Conservation (phyloP, 345 rosid genomes). For the Jatropha curcas region DNA sequence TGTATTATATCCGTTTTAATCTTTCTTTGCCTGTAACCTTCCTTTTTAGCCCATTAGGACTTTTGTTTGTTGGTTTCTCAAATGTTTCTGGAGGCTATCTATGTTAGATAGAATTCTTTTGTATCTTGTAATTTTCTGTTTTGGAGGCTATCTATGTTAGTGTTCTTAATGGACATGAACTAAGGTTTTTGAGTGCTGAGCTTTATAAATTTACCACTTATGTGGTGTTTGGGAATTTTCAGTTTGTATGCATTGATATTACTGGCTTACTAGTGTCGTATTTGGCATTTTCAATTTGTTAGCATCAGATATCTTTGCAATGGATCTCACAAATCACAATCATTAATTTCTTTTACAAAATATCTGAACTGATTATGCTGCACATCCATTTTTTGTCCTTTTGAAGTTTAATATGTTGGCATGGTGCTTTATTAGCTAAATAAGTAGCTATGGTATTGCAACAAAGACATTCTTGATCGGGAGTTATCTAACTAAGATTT, state of each 20-base stretch:
- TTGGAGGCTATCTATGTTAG: neutral
- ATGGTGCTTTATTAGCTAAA: neutral
- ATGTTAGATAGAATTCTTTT: neutral
- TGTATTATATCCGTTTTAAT: neutral
- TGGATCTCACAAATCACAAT: neutral
- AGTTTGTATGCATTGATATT: neutral
- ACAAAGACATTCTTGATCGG: neutral
- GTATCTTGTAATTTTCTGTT: neutral
- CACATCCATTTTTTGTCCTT: neutral
- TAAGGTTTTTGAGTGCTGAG: neutral
- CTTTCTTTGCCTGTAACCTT: neutral
- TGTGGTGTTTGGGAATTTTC: neutral
- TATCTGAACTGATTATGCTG: neutral
- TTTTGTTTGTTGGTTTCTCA: neutral
- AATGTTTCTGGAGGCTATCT: neutral
- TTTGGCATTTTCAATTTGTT: neutral
- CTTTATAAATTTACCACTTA: neutral
- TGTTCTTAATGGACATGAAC: neutral
- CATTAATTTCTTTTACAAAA: neutral
- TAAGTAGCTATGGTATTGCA: conserved; percentile 1
- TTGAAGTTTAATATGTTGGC: neutral
- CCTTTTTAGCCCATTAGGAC: neutral
- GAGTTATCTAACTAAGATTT: neutral
- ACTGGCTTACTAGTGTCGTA: neutral
- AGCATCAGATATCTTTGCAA: neutral